Evolutionary conservation across 805 yeast genomes (phyloP).

Genomic region (Teunomyces atbi): DNA sequence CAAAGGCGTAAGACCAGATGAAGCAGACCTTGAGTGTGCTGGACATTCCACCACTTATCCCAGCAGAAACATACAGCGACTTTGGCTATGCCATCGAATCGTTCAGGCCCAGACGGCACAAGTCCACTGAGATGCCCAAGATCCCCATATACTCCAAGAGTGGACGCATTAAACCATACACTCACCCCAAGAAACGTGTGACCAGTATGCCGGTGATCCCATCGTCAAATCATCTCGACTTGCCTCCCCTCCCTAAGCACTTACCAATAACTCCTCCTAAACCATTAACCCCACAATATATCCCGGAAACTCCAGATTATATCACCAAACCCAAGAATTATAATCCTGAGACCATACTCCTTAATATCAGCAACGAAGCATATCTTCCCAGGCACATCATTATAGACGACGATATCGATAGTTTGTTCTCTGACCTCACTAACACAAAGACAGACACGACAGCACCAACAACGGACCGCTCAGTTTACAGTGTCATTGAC

Average conservation of each 20-base stretch:
- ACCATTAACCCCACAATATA: background rate
- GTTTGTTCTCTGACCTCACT: slow-evolving; percentile 12
- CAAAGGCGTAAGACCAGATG: background rate
- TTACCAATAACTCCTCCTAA: background rate
- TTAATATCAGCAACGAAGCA: background rate
- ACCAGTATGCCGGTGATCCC: slow-evolving; percentile 21
- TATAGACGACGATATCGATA: slow-evolving; percentile 14
- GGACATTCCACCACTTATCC: slow-evolving; percentile 22
- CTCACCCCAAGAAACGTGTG: slow-evolving; percentile 12
- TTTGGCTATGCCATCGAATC: slow-evolving; percentile 26
- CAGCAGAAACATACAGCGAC: slow-evolving; percentile 25
- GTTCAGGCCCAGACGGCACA: slow-evolving; percentile 25
- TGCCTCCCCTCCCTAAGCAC: background rate
- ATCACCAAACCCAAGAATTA: background rate
- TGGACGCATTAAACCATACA: slow-evolving; percentile 19
- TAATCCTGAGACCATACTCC: background rate
- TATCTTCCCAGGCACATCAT: slow-evolving; percentile 1
- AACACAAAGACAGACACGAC: slow-evolving; percentile 4
- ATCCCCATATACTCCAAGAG: slow-evolving; percentile 23
- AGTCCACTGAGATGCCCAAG: slow-evolving; percentile 29
- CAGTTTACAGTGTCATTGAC: slow-evolving; percentile 1
- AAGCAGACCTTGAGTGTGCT: slow-evolving; percentile 3
- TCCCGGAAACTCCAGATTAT: background rate
- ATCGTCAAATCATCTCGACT: background rate
- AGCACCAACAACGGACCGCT: background rate